Evolutionary conservation across 2,329 filamentous ascomycete genomes (phyloP).

Genomic region (Teratosphaeria viscida): DNA sequence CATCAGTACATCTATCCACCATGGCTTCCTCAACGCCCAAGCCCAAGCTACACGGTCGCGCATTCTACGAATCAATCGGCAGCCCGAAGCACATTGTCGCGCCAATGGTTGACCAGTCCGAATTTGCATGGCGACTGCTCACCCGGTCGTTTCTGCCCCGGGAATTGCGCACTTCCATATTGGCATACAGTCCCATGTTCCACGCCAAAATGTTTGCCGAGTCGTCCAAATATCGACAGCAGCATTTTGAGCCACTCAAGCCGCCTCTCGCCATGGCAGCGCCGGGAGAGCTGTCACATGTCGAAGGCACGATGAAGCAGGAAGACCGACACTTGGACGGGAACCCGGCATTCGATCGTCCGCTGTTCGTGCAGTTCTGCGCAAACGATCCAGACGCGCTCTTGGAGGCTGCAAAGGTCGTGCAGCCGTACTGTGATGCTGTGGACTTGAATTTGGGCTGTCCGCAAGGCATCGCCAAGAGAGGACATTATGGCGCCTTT

Average conservation of each 20-base stretch:
- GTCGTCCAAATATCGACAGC: constrained; percentile 61
- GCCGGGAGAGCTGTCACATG: constrained; percentile 12
- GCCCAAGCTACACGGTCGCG: constrained; percentile 50
- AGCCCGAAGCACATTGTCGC: constrained; percentile 84
- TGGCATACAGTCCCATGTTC: constrained; percentile 93
- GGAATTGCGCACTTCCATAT: constrained; percentile 48
- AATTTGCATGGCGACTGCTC: constrained; percentile 96
- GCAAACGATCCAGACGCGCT: constrained; percentile 75
- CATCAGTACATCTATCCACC: constrained; percentile 3
- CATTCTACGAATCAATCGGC: constrained; percentile 91
- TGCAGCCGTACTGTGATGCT: constrained; percentile 82
- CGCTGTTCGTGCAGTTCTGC: constrained; percentile 94
- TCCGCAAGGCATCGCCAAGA: constrained; percentile 86
- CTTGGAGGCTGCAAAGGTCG: constrained; percentile 65
- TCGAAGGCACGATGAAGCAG: constrained; percentile 10
- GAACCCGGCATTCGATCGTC: constrained; percentile 72
- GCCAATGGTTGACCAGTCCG: constrained; percentile 97
- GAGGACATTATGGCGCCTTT: constrained; percentile 87
- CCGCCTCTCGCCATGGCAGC: constrained; percentile 13
- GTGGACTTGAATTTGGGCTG: constrained; percentile 93
- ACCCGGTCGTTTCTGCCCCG: constrained; percentile 80
- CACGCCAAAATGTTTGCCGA: constrained; percentile 84
- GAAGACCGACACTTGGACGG: constrained; percentile 63
- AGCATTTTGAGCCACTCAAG: constrained; percentile 65
- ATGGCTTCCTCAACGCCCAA: constrained; percentile 10